These are phyloP conservation scores for Coemansia umbellata DNA, from an alignment of 192 early-diverging fungal genomes.

Conservation along the genomic window DNA sequence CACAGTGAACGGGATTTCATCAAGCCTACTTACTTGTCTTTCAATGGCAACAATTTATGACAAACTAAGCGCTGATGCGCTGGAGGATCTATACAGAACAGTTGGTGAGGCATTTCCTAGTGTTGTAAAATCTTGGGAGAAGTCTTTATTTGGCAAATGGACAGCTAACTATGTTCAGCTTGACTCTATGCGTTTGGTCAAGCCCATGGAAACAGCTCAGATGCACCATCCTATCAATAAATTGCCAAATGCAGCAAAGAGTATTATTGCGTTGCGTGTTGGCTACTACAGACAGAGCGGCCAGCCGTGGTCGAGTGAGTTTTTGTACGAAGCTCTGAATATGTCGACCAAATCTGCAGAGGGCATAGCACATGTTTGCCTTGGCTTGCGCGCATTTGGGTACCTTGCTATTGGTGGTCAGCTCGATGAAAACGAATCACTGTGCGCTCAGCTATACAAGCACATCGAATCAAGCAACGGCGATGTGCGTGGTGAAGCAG, in stretches of 20 bases:
- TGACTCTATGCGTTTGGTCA: slow-evolving; percentile 8
- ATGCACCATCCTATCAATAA: slow-evolving; percentile 20
- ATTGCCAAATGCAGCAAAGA: slow-evolving; percentile 22
- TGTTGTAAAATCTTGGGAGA: slow-evolving; percentile 13
- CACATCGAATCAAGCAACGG: slow-evolving; percentile 13
- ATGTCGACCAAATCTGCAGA: slow-evolving; percentile 3
- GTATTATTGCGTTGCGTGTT: slow-evolving; percentile 25
- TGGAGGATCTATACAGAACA: slow-evolving; percentile 17
- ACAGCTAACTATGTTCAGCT: slow-evolving; percentile 4
- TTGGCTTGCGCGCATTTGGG: slow-evolving; percentile 34
- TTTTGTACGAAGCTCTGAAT: slow-evolving; percentile 8
- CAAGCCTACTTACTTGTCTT: slow-evolving; percentile 11
- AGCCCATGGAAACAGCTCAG: slow-evolving; percentile 16
- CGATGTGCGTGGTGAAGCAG: slow-evolving; percentile 41
- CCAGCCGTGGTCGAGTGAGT: slow-evolving; percentile 16
- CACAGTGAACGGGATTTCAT: background rate
- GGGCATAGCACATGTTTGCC: slow-evolving; percentile 16
- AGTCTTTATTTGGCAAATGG: slow-evolving; percentile 14
- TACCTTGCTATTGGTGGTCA: slow-evolving; percentile 10
- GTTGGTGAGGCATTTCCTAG: slow-evolving; percentile 21
- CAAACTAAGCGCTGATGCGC: slow-evolving; percentile 10
- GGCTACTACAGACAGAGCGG: slow-evolving; percentile 22
- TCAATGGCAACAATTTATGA: slow-evolving; percentile 29
- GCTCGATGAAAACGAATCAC: slow-evolving; percentile 7
- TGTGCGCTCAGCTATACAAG: slow-evolving; percentile 13